Evolutionary conservation across 2,329 filamentous ascomycete genomes (phyloP), one percentile per base, ranked within the genome.

Genomic region (Aciculosporium take): DNA sequence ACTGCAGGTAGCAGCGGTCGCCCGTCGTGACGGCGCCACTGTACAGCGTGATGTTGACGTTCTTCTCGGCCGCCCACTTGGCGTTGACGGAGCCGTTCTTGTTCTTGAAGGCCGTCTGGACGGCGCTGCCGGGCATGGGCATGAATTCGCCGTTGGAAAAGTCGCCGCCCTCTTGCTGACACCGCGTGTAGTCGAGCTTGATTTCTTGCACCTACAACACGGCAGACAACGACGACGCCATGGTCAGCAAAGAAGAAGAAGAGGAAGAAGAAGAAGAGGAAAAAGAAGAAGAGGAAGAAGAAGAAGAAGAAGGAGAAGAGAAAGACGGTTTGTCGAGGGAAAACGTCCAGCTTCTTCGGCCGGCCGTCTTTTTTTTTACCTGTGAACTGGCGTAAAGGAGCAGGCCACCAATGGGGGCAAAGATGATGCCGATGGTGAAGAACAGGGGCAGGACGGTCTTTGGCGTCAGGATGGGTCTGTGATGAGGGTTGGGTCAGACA

Each of bases 391-490:
- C 87, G 64, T 81, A 95, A 41, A 95, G 68, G 38, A 96, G 67
- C 37, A 91, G 64, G 39, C 86, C 89, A 32, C 89, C 89, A 50
- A 96, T 88, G 42, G 89, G 87, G 27, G 88, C 88, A 60, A 95
- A 94, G 58, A 96, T 85, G 53, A 94, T 73, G 45, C 86, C 88
- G 53, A 95, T 80, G 39, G 75, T 75, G 60, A 95, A 94, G 69
- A 95, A 94, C 45, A 95, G 74, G 46, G 87, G 87, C 27, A 93
- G 69, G 28, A 93, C 86, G 35, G 87, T 94, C 67, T 94, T 94
- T 2, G 89, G 89, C 3, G 89, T 96, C 39, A 95, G 71, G 56
- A 96, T 95, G 29, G 89, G 89, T 66, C 85, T 91, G 56, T 24
- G 15, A 18, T 27, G 12, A 25, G 13, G 18, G 9, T 12, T n/a